Percentiles rank a stretch among this genome's conserved stretches.
These are phyloP conservation scores for Patellifolia procumbens DNA, from an alignment of 179 eudicot species.

Conservation along the genomic window DNA sequence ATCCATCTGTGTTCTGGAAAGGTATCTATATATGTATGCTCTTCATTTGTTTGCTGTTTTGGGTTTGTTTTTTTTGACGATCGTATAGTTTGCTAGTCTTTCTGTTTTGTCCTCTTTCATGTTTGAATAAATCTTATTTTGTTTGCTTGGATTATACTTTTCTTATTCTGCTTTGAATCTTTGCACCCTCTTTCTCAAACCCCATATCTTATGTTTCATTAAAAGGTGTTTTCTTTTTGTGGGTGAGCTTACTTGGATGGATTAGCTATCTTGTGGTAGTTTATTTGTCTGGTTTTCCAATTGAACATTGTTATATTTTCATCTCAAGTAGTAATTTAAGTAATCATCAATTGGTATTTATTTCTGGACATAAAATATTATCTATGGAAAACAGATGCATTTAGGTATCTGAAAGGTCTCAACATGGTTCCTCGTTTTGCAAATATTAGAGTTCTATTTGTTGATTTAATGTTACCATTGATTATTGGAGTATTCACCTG, in stretches of 20 bases:
- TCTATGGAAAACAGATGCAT: neutral
- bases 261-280: neutral
- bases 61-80: constrained; percentile 21
- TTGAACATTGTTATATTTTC: too few relatives aligned
- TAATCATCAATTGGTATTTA: neutral
- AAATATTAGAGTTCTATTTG: neutral
- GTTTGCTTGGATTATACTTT: neutral
- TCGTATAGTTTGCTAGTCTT: constrained; percentile 19
- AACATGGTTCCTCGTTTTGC: neutral
- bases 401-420: neutral
- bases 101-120: neutral
- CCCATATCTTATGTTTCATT: neutral
- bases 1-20: constrained; percentile 31
- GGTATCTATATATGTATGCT: too few relatives aligned
- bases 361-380: neutral
- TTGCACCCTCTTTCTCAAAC: neutral
- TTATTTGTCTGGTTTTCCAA: neutral
- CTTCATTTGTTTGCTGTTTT: neutral
- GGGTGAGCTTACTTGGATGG: constrained; percentile 3
- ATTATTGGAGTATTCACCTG: neutral
- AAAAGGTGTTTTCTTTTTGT: neutral
- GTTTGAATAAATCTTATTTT: constrained; percentile 4
- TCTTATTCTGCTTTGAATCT: constrained; percentile 2
- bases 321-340: neutral
- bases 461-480: neutral